A percentile compares a stretch with the other conserved stretches of the same genome.
These are phyloP conservation scores for Mycena latifolia DNA, from an alignment of 768 basidiomycete species.

Conservation along the genomic window DNA sequence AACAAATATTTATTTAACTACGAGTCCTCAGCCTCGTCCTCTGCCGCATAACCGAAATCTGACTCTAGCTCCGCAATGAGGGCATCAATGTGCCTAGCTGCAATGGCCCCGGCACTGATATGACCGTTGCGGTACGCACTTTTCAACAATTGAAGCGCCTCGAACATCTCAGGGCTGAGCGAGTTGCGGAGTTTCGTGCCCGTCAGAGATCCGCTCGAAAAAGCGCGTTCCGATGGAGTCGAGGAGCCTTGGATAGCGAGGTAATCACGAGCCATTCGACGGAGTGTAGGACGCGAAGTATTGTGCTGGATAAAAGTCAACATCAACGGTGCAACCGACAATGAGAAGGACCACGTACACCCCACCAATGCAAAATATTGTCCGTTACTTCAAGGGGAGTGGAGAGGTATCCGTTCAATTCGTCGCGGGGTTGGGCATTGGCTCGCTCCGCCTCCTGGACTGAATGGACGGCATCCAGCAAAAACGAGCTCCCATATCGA, in stretches of 20 bases:
- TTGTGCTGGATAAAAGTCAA: slow-evolving; percentile 18
- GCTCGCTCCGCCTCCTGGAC: slow-evolving; percentile 21
- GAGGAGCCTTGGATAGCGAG: slow-evolving; percentile 45
- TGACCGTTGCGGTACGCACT: slow-evolving; percentile 11
- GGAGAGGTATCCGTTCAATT: too few relatives aligned
- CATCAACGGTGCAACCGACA: not conserved
- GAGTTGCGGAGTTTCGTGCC: slow-evolving; percentile 34
- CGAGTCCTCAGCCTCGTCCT: not conserved
- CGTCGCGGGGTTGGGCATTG: too few relatives aligned
- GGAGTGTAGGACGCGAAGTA: slow-evolving; percentile 26
- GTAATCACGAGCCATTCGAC: slow-evolving; percentile 27
- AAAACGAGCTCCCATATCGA: slow-evolving; percentile 12
- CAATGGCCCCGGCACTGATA: not conserved
- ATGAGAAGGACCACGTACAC: not conserved
- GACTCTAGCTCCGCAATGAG: slow-evolving; percentile 1
- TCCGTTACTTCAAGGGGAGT: not conserved
- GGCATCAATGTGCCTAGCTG: not conserved
- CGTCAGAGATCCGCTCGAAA: slow-evolving; percentile 40
- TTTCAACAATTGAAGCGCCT: slow-evolving; percentile 33
- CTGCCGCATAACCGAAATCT: not conserved
- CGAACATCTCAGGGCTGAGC: slow-evolving; percentile 29
- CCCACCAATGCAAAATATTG: slow-evolving; percentile 12
- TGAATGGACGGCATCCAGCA: slow-evolving; percentile 8
- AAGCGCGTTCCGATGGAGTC: slow-evolving; percentile 41
- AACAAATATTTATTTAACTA: not conserved